Evolutionary conservation across 2,329 filamentous ascomycete species (phyloP).

Genomic region (Alternaria solani): DNA sequence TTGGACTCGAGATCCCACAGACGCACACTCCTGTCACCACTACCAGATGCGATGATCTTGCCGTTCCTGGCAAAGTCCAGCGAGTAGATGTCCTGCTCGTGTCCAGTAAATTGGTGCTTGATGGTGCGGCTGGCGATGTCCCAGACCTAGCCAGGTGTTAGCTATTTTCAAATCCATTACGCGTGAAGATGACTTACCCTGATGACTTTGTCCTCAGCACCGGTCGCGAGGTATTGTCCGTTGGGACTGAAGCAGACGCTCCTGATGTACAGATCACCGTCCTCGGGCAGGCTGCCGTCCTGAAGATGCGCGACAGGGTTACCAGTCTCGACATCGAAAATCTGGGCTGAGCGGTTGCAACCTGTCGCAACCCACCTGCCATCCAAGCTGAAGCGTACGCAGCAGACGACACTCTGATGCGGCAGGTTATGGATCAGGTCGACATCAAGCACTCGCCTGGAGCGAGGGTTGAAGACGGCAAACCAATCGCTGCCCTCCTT

Average conservation of each 20-base stretch:
- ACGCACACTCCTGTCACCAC: constrained; percentile 91
- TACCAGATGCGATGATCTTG: constrained; percentile 92
- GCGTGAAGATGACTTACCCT: constrained; percentile 67
- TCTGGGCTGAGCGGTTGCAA: constrained; percentile 98
- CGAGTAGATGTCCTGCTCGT: constrained; percentile 98
- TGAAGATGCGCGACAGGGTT: constrained; percentile 89
- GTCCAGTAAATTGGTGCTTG: constrained; percentile 91
- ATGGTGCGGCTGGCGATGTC: constrained; percentile 86
- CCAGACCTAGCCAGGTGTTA: constrained; percentile 73
- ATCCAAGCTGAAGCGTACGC: constrained; percentile 94
- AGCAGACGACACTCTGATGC: constrained; percentile 97
- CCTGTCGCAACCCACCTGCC: constrained; percentile 96
- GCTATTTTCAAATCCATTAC: constrained; percentile 4
- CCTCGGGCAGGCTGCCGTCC: constrained; percentile 85
- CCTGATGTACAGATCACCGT: constrained; percentile 93
- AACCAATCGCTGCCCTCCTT: constrained; percentile 93
- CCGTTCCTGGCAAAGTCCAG: constrained; percentile 94
- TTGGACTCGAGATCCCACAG: constrained; percentile 94
- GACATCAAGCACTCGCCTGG: constrained; percentile 89
- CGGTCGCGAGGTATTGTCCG: constrained; percentile 90
- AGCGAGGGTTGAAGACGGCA: constrained; percentile 92
- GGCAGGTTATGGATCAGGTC: constrained; percentile 91
- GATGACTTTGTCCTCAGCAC: constrained; percentile 97
- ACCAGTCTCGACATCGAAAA: constrained; percentile 90
- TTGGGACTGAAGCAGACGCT: constrained; percentile 99